Percentiles rank a stretch among this genome's conserved stretches.
Evolutionary conservation across 345 rosid genomes (phyloP).

Genomic region (Alliaria petiolata): DNA sequence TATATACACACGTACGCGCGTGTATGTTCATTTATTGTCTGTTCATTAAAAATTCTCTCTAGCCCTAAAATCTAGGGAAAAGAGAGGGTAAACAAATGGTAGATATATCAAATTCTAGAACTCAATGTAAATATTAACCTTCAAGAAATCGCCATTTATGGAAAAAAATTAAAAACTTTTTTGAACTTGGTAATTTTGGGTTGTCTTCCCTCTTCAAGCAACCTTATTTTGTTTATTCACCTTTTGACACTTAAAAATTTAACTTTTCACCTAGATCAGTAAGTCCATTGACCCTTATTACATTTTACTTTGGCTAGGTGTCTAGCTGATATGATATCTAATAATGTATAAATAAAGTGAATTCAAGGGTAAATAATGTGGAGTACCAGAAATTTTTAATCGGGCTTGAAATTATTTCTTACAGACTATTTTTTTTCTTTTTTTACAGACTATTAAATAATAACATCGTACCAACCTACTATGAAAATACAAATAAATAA

Average conservation of each 20-base stretch:
- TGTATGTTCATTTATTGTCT: constrained; percentile 8
- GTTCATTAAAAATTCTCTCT: neutral
- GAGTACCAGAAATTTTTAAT: neutral
- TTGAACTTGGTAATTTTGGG: constrained; percentile 2
- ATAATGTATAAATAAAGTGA: neutral
- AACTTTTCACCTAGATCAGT: constrained; percentile 18
- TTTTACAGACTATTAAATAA: too few species aligned
- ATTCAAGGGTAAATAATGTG: neutral
- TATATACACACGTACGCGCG: too few species aligned
- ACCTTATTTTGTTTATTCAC: constrained; percentile 25
- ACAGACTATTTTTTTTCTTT: too few species aligned
- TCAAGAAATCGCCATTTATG: constrained; percentile 29
- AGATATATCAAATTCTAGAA: constrained; percentile 19
- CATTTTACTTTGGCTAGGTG: neutral
- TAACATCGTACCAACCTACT: too few species aligned
- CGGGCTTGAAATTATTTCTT: neutral
- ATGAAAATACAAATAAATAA: too few species aligned
- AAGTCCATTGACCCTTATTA: neutral
- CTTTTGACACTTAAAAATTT: constrained; percentile 2
- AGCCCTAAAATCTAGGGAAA: constrained; percentile 30
- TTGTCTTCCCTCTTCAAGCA: constrained; percentile 21
- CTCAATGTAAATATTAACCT: constrained; percentile 27
- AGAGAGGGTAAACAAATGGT: constrained; percentile 18
- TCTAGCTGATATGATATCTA: neutral
- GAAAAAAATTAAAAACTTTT: constrained; percentile 18